phyloP scores from a whole-genome alignment of 2,329 filamentous ascomycete genomes.

The Delphinella strobiligena region DNA sequence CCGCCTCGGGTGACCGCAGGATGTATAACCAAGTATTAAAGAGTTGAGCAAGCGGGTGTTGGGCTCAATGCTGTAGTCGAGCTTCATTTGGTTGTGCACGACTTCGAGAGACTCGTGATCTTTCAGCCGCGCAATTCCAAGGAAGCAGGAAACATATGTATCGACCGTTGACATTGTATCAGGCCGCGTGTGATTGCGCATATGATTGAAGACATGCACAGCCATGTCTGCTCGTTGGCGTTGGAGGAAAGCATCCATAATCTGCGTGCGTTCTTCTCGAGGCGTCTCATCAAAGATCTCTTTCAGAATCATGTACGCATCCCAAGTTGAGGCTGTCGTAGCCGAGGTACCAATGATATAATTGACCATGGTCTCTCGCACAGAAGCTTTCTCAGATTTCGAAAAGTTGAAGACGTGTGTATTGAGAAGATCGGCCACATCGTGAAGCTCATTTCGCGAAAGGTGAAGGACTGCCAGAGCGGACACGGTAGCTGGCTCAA shows the following conservation, averaged over 20 bases:
- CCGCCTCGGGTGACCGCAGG: constrained; percentile 51
- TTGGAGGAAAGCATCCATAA: constrained; percentile 87
- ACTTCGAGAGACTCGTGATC: constrained; percentile 52
- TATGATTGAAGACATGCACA: constrained; percentile 77
- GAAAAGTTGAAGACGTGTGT: constrained; percentile 61
- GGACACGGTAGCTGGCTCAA: constrained; percentile 65
- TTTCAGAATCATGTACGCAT: constrained; percentile 46
- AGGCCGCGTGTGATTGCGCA: constrained; percentile 63
- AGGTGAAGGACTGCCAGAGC: constrained; percentile 64
- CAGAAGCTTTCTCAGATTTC: constrained; percentile 52
- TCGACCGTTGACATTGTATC: constrained; percentile 55
- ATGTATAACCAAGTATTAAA: constrained; percentile 74
- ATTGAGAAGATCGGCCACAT: constrained; percentile 72
- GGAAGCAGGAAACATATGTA: constrained; percentile 67
- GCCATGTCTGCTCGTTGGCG: constrained; percentile 75
- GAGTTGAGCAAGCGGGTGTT: constrained; percentile 69
- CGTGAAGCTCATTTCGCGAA: constrained; percentile 61
- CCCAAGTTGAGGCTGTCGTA: constrained; percentile 52
- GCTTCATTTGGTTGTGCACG: constrained; percentile 87
- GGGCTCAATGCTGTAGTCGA: constrained; percentile 70
- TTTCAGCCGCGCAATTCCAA: constrained; percentile 44
- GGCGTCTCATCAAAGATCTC: constrained; percentile 51
- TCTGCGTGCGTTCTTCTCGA: constrained; percentile 49
- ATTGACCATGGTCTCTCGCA: constrained; percentile 53
- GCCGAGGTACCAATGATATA: constrained; percentile 55